phyloP scores from a whole-genome alignment of 2,329 filamentous ascomycete genomes.

The Fusarium fracticaudum region DNA sequence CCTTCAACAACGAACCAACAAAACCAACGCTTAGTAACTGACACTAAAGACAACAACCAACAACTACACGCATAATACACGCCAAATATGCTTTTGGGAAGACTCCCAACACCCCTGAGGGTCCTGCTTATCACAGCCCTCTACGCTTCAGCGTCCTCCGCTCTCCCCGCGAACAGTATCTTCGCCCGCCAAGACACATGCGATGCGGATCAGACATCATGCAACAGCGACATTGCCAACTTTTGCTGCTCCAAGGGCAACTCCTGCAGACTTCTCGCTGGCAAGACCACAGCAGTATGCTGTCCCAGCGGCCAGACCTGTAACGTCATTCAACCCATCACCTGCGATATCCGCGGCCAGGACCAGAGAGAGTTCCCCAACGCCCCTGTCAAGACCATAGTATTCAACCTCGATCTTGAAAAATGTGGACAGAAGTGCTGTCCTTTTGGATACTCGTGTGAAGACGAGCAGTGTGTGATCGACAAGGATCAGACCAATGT shows the following conservation, averaged over 20 bases:
- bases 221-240: constrained; percentile 65
- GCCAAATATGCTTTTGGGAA: constrained; percentile 28
- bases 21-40: neutral
- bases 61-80: neutral
- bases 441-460: constrained; percentile 76
- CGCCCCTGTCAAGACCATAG: constrained; percentile 73
- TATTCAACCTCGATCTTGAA: constrained; percentile 64
- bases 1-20: constrained; percentile 1
- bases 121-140: constrained; percentile 52
- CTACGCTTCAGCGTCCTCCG: constrained; percentile 50
- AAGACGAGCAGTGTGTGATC: constrained; percentile 61
- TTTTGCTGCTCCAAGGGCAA: constrained; percentile 72
- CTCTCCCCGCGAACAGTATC: constrained; percentile 51
- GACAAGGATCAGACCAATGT: constrained; percentile 60
- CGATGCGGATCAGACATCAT: constrained; percentile 61
- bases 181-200: constrained; percentile 61
- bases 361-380: constrained; percentile 65
- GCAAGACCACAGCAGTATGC: constrained; percentile 74
- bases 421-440: constrained; percentile 72
- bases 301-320: constrained; percentile 71
- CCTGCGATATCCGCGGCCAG: constrained; percentile 55
- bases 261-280: constrained; percentile 69
- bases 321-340: constrained; percentile 57
- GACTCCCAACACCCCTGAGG: constrained; percentile 42
- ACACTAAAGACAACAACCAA: constrained; percentile 4